Evolutionary conservation across 352 stramenopile genomes (phyloP).

Genomic region (Aphanomyces euteiches): DNA sequence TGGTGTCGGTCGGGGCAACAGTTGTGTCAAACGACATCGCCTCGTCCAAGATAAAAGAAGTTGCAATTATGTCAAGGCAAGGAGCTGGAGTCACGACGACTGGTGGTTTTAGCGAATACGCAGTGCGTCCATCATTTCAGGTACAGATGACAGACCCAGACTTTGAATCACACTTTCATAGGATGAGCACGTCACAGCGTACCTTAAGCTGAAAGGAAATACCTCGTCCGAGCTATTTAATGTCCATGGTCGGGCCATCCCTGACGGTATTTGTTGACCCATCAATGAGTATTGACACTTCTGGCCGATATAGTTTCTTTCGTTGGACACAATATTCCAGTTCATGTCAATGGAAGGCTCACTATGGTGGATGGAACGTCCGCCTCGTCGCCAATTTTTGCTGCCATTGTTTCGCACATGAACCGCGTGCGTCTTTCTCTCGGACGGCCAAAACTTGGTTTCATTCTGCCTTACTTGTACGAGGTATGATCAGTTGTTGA

Average conservation of each 20-base stretch:
- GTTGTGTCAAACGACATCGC: slow-evolving; percentile 31
- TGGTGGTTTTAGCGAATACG: slow-evolving; percentile 50
- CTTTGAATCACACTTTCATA: too few relatives aligned
- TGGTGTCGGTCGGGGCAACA: slow-evolving; percentile 63
- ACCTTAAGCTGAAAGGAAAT: too few relatives aligned
- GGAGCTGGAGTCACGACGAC: slow-evolving; percentile 63
- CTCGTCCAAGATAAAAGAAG: slow-evolving; percentile 32
- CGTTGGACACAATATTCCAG: slow-evolving; percentile 58
- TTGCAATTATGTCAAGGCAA: slow-evolving; percentile 46
- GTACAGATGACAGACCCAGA: too few relatives aligned
- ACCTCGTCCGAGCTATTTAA: slow-evolving; percentile 35
- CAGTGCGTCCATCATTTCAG: too few relatives aligned
- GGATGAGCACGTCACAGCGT: too few relatives aligned
- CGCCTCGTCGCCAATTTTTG: slow-evolving; percentile 61
- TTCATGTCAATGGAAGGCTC: slow-evolving; percentile 53
- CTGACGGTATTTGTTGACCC: slow-evolving; percentile 34
- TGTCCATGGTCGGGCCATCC: slow-evolving; percentile 46
- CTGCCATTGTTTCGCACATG: slow-evolving; percentile 55
- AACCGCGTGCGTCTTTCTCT: slow-evolving; percentile 47
- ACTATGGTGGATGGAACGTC: slow-evolving; percentile 63
- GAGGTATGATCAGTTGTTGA: slow-evolving; percentile 24
- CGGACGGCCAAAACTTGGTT: slow-evolving; percentile 46
- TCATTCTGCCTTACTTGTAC: slow-evolving; percentile 72
- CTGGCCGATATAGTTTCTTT: slow-evolving; percentile 37
- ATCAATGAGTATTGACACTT: too few relatives aligned